Conservation (phyloP, 108 stramenopile species). For the Poteriospumella lacustris region DNA sequence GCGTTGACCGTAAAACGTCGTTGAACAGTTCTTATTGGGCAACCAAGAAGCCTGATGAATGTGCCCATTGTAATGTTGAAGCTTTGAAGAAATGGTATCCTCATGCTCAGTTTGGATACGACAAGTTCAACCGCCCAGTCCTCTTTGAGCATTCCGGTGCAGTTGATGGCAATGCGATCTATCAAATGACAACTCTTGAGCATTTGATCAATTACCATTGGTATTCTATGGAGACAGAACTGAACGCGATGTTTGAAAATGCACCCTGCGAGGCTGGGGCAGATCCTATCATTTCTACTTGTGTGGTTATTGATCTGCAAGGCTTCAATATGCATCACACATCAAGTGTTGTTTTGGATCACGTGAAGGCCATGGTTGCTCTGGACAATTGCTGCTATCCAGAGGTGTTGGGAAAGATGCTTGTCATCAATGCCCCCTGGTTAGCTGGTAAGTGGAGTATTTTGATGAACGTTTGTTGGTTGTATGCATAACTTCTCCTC, state of each 20-base stretch:
- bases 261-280: not conserved
- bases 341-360: not conserved
- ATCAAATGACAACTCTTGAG: not conserved
- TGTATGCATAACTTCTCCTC: no score
- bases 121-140: constrained; percentile 1
- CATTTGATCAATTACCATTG: no score
- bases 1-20: no score
- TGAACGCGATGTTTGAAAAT: not conserved
- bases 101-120: no score
- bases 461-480: no score
- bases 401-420: constrained; percentile 32
- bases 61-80: no score
- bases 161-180: constrained; percentile 18
- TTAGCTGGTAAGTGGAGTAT: no score
- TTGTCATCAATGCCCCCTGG: constrained; percentile 33
- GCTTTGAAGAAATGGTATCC: no score
- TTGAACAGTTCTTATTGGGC: no score
- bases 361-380: constrained; percentile 18
- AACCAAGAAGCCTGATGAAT: no score
- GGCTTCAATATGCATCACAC: constrained; percentile 29
- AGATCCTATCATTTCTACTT: not conserved
- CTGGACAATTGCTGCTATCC: constrained; percentile 33
- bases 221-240: not conserved
- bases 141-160: constrained; percentile 30
- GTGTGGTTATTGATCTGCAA: constrained; percentile 23